Evolutionary conservation across 352 stramenopile genomes (phyloP).

Genomic region (Phytophthora tentaculata): DNA sequence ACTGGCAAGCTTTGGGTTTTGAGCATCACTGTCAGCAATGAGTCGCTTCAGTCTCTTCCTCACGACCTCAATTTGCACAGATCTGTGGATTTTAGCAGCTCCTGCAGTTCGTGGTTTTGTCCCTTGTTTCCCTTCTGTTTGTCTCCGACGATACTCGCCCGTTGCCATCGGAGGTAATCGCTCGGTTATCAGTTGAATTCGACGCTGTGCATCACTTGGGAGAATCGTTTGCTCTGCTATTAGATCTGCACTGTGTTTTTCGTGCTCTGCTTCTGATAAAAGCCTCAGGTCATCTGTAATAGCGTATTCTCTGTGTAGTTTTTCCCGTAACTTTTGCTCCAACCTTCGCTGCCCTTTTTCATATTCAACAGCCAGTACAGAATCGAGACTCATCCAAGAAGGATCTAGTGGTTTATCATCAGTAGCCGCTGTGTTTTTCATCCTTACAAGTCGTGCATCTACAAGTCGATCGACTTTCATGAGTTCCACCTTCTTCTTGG

Average conservation of each 20-base stretch:
- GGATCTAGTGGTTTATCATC: constrained; percentile 5
- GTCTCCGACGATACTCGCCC: constrained; percentile 48
- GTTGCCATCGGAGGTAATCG: constrained; percentile 41
- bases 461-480: constrained; percentile 64
- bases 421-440: constrained; percentile 9
- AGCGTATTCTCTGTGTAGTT: constrained; percentile 14
- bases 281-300: constrained; percentile 3
- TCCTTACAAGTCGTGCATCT: constrained; percentile 47
- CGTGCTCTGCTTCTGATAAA: constrained; percentile 34
- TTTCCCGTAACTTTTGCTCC: constrained; percentile 19
- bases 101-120: constrained; percentile 12
- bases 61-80: constrained; percentile 48
- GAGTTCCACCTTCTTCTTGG: constrained; percentile 41
- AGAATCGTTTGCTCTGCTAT: constrained; percentile 34
- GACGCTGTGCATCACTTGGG: constrained; percentile 36
- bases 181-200: constrained; percentile 49
- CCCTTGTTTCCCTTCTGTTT: constrained; percentile 27
- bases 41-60: constrained; percentile 54
- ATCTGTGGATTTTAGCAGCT: constrained; percentile 54
- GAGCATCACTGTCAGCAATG: constrained; percentile 17
- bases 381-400: constrained; percentile 36
- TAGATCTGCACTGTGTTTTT: constrained; percentile 35
- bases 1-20: not conserved
- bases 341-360: constrained; percentile 30
- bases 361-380: constrained; percentile 23